These are phyloP conservation scores for Sporisorium exsertum DNA, from an alignment of 1,284 basidiomycete species.

Conservation along the genomic window DNA sequence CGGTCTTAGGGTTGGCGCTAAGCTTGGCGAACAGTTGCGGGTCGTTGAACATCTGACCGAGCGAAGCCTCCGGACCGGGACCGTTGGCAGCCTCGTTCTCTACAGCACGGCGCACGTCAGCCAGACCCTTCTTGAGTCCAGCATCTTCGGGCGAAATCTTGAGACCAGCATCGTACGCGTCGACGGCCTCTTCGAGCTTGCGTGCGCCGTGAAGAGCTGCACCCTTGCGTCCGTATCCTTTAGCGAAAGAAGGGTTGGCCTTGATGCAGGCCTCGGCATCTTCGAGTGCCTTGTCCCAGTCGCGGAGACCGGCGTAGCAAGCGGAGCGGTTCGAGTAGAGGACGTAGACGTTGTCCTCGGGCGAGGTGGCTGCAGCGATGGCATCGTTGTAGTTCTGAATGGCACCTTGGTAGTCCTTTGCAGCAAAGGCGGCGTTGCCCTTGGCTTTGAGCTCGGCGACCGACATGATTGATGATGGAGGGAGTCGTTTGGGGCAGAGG, in stretches of 20 bases:
- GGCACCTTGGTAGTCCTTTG: slow-evolving; percentile 65
- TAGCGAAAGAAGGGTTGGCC: slow-evolving; percentile 85
- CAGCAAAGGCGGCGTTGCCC: slow-evolving; percentile 68
- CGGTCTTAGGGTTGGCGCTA: slow-evolving; percentile 85
- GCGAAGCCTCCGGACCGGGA: slow-evolving; percentile 71
- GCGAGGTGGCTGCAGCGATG: slow-evolving; percentile 64
- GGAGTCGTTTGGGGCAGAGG: background rate
- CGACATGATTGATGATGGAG: slow-evolving; percentile 45
- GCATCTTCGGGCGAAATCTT: slow-evolving; percentile 82
- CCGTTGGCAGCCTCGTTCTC: slow-evolving; percentile 70
- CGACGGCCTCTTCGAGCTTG: slow-evolving; percentile 84
- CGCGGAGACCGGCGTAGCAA: slow-evolving; percentile 83
- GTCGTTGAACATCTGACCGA: slow-evolving; percentile 86
- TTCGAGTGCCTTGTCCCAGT: slow-evolving; percentile 81
- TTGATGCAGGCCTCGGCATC: slow-evolving; percentile 86
- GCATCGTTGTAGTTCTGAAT: slow-evolving; percentile 65
- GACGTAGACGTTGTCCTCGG: slow-evolving; percentile 75
- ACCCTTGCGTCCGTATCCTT: slow-evolving; percentile 92
- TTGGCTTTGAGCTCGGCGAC: slow-evolving; percentile 67
- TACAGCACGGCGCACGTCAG: slow-evolving; percentile 69
- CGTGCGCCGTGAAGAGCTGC: slow-evolving; percentile 90
- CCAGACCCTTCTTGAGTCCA: slow-evolving; percentile 84
- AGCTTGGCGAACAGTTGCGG: slow-evolving; percentile 86
- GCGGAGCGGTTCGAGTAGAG: slow-evolving; percentile 94
- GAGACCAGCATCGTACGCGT: slow-evolving; percentile 82